A percentile compares a stretch with the other conserved stretches of the same genome.
These are phyloP conservation scores for Quercus wislizeni DNA, from an alignment of 306 rosid genomes.

Conservation along the genomic window DNA sequence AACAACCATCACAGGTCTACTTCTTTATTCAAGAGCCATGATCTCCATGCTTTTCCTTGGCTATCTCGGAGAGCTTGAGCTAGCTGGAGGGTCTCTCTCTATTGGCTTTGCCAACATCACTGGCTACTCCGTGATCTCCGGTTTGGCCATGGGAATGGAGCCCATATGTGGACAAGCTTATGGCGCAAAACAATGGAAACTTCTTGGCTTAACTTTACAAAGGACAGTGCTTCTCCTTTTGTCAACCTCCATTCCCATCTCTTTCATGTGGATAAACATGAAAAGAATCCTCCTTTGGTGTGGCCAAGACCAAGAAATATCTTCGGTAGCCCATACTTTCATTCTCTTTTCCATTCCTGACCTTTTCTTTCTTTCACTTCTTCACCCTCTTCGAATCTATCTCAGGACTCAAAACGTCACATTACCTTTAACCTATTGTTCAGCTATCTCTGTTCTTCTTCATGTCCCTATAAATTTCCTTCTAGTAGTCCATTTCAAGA, in stretches of 20 bases:
- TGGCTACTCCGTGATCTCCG: conserved; percentile 95
- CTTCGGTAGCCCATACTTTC: conserved; percentile 78
- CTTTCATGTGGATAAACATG: conserved; percentile 83
- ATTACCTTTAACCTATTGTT: conserved; percentile 70
- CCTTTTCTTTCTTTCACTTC: conserved; percentile 79
- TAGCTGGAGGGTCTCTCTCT: conserved; percentile 90
- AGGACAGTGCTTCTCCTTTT: conserved; percentile 79
- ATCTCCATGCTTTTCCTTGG: conserved; percentile 96
- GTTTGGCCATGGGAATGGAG: conserved; percentile 98
- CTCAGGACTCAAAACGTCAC: conserved; percentile 79
- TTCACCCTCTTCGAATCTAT: conserved; percentile 83
- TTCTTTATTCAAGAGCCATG: conserved; percentile 84
- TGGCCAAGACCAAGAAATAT: conserved; percentile 75
- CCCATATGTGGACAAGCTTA: conserved; percentile 95
- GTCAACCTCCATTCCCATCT: conserved; percentile 72
- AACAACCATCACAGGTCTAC: conserved; percentile 68
- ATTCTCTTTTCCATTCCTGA: conserved; percentile 80
- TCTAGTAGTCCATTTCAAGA: conserved; percentile 52
- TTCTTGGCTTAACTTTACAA: conserved; percentile 78
- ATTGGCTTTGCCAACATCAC: conserved; percentile 97
- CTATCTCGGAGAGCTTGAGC: conserved; percentile 82
- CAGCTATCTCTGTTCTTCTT: conserved; percentile 72
- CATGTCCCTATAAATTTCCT: conserved; percentile 84
- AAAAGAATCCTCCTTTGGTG: conserved; percentile 64
- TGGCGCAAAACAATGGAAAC: conserved; percentile 80